Percentiles rank a stretch among this genome's conserved stretches.
Evolutionary conservation across 345 rosid genomes (phyloP).

Genomic region (Citropsis articulata): DNA sequence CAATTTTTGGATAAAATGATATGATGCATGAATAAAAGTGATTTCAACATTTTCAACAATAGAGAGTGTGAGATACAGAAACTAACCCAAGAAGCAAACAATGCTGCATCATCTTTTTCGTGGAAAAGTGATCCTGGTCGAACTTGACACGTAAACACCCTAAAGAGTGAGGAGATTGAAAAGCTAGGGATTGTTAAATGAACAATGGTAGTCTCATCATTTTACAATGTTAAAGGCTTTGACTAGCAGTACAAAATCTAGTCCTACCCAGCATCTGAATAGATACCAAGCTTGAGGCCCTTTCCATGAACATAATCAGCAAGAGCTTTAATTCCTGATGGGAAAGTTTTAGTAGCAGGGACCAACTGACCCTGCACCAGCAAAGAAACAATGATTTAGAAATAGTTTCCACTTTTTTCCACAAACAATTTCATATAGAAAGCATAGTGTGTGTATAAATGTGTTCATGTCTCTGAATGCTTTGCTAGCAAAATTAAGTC

Average conservation of each 20-base stretch:
- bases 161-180: conserved; percentile 21
- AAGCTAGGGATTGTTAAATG: background rate
- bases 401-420: background rate
- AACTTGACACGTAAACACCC: conserved; percentile 86
- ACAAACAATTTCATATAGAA: conserved; percentile 1
- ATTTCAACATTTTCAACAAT: background rate
- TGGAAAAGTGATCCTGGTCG: conserved; percentile 94
- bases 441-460: background rate
- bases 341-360: conserved; percentile 74
- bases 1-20: background rate
- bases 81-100: conserved; percentile 97
- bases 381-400: conserved; percentile 11
- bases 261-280: conserved; percentile 98
- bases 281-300: conserved; percentile 96
- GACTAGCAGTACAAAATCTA: conserved; percentile 18
- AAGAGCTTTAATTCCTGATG: conserved; percentile 84
- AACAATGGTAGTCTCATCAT: conserved; percentile 10
- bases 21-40: background rate
- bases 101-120: conserved; percentile 73
- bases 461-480: background rate
- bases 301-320: conserved; percentile 78
- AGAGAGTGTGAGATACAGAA: background rate
- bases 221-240: conserved; percentile 20
- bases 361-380: conserved; percentile 68
- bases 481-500: background rate